These are phyloP conservation scores for Anthoceros angustus DNA, from an alignment of 225 moss, liverwort and hornwort genomes.

Conservation along the genomic window DNA sequence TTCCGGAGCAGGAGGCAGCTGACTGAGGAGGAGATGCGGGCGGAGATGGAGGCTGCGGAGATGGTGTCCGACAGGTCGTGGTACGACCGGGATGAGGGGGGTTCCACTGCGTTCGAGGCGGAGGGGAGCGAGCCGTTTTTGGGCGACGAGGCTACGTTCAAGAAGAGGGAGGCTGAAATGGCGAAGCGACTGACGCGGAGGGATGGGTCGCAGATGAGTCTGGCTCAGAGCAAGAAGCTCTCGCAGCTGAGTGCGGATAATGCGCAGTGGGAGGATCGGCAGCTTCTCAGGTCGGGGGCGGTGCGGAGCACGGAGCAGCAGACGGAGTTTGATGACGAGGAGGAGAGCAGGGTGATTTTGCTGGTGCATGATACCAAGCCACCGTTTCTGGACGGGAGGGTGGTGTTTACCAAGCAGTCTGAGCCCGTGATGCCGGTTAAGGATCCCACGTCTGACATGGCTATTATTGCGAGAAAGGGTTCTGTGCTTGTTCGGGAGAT, in stretches of 20 bases:
- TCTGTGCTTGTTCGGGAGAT: constrained; percentile 87
- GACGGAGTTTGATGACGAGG: constrained; percentile 97
- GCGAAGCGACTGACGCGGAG: constrained; percentile 86
- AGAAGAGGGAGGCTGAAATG: constrained; percentile 86
- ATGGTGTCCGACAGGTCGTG: constrained; percentile 63
- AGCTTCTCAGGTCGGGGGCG: constrained; percentile 88
- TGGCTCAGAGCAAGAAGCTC: constrained; percentile 96
- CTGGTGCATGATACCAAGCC: constrained; percentile 98
- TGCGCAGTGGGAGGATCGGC: constrained; percentile 97
- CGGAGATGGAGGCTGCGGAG: constrained; percentile 95
- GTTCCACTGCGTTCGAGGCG: constrained; percentile 49
- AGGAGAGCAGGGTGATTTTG: constrained; percentile 79
- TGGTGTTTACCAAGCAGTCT: constrained; percentile 91
- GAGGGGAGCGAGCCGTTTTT: constrained; percentile 59
- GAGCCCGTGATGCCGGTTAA: constrained; percentile 97
- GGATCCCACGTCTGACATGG: constrained; percentile 95
- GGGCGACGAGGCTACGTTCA: constrained; percentile 83
- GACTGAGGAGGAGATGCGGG: constrained; percentile 50
- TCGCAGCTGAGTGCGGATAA: constrained; percentile 98
- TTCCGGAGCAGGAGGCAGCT: constrained; percentile 32
- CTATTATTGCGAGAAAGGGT: constrained; percentile 93
- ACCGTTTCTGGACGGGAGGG: constrained; percentile 91
- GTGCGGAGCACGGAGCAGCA: constrained; percentile 90
- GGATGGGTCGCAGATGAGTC: constrained; percentile 95
- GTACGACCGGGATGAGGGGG: constrained; percentile 97